These are phyloP conservation scores for Cystobasidium onofrii DNA, from an alignment of 768 basidiomycete species.

Conservation along the genomic window DNA sequence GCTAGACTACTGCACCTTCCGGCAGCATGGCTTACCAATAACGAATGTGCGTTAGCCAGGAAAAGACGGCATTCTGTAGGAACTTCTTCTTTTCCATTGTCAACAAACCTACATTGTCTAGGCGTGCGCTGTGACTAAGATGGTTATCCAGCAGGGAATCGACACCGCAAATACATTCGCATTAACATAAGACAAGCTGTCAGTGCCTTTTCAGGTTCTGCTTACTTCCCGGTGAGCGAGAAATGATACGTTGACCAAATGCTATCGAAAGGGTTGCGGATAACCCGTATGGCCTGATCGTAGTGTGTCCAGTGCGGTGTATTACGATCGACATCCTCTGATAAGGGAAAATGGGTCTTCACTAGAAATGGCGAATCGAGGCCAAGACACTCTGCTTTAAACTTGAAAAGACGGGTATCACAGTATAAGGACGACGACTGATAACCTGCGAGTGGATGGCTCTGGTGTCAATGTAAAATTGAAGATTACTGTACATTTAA, in stretches of 20 bases:
- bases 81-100: neutral
- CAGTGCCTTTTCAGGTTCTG: neutral
- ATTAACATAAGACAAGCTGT: too few relatives aligned
- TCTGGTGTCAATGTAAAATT: too few relatives aligned
- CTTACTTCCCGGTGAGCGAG: neutral
- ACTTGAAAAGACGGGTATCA: conserved; percentile 2
- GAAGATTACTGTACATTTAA: too few relatives aligned
- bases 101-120: neutral
- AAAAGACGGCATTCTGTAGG: neutral
- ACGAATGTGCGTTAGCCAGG: neutral
- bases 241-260: neutral
- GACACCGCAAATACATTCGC: too few relatives aligned
- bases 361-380: conserved; percentile 5
- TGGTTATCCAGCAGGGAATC: neutral
- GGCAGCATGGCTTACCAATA: conserved; percentile 22
- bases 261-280: conserved; percentile 16
- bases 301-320: conserved; percentile 3
- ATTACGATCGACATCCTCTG: neutral
- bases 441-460: neutral
- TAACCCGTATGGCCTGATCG: neutral
- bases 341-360: conserved; percentile 3
- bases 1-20: too few relatives aligned
- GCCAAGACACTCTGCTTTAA: conserved; percentile 2
- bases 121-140: neutral
- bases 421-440: conserved; percentile 35